Evolutionary conservation across 495 filamentous ascomycete species (phyloP).

Genomic region (Amorphotheca resinae): DNA sequence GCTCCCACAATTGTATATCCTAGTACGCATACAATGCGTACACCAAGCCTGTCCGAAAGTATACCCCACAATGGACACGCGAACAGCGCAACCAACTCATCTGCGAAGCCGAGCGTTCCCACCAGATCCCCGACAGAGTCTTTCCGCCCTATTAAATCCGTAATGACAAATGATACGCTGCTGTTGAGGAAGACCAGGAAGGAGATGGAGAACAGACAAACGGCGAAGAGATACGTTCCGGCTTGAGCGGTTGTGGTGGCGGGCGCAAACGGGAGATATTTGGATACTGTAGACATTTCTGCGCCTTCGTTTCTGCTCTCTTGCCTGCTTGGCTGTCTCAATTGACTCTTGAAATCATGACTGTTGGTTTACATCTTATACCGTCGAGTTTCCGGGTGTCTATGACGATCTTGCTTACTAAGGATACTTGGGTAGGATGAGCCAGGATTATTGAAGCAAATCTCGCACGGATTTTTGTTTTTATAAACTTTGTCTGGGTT

Average conservation of each 20-base stretch:
- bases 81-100: constrained; percentile 82
- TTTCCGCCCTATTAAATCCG: constrained; percentile 69
- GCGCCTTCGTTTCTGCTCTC: too few species aligned
- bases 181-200: constrained; percentile 97
- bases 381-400: too few species aligned
- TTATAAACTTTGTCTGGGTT: too few species aligned
- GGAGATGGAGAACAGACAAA: constrained; percentile 89
- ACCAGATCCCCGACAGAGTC: constrained; percentile 76
- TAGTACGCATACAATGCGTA: constrained; percentile 62
- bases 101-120: constrained; percentile 88
- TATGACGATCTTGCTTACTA: too few species aligned
- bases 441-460: too few species aligned
- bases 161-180: constrained; percentile 86
- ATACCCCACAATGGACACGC: constrained; percentile 90
- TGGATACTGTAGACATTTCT: constrained; percentile 25
- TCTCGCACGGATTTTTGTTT: too few species aligned
- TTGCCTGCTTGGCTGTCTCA: too few species aligned
- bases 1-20: constrained; percentile 74
- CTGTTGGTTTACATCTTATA: too few species aligned
- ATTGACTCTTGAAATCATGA: too few species aligned
- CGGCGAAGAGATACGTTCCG: constrained; percentile 71
- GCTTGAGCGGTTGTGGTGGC: constrained; percentile 60
- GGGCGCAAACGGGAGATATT: constrained; percentile 40
- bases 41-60: constrained; percentile 78
- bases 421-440: too few species aligned